Evolutionary conservation across 257 asterid genomes (phyloP), one percentile per base, ranked within the genome.

Genomic region (Paraleonurus japonicus): DNA sequence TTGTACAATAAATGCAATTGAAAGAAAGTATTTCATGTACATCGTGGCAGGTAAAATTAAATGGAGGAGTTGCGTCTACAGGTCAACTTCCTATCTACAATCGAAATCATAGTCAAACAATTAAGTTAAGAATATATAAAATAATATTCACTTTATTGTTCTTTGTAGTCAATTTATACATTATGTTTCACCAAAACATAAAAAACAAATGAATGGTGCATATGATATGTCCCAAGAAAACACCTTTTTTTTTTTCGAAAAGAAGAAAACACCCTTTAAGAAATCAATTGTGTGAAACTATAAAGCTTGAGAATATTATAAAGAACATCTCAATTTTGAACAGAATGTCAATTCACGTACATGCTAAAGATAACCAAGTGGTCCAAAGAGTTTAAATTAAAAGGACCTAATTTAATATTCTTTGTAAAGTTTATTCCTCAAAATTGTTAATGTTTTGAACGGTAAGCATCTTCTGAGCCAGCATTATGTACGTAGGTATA

Each of bases 381-480:
- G 76, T 69, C 76, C 80, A 47, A 67, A 67, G 60, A 30, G 50
- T 58, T 23, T 12, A 17, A 59, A 67, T 27, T n/a, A 54, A 58
- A 17, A 27, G 30, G 33, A 43, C 26, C 47, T n/a, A 57, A 66
- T 17, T 27, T 28, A n/a, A n/a, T n/a, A 45, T 76, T 69, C 71
- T 15, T 3, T 37, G 51, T 0, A 48, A 70, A 76, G 75, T 69
- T n/a, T 61, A 51, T 70, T 75, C 75, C 48, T 33, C 55, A 35
- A 20, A 60, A 64, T 47, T 4, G 39, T 61, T 61, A 5, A 32
- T 16, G 22, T n/a, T 8, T n/a, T n/a, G n/a, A n/a, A n/a, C n/a
- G n/a, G n/a, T n/a, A n/a, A n/a, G n/a, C n/a, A n/a, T n/a, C n/a
- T n/a, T n/a, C n/a, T n/a, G n/a, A n/a, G n/a, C n/a, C n/a, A n/a